phyloP scores from a whole-genome alignment of 2,329 filamentous ascomycete genomes.

The Alternaria triticimaculans region DNA sequence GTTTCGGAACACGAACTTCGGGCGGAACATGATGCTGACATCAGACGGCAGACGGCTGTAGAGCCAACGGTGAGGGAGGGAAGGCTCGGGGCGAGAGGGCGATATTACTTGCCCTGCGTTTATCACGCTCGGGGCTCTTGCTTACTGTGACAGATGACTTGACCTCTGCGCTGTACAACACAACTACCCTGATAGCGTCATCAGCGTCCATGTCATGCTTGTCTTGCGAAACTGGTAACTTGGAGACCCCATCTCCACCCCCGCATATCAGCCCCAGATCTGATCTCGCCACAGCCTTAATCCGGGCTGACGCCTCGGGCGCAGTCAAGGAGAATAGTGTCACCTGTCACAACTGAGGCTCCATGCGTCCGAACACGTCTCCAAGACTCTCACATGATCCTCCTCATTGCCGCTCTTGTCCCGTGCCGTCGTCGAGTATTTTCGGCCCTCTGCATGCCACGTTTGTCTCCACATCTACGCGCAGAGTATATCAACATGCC shows the following conservation, averaged over 20 bases:
- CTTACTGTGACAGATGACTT: not conserved
- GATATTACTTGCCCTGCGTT: not conserved
- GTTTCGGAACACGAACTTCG: not conserved
- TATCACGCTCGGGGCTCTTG: not conserved
- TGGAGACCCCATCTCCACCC: not conserved
- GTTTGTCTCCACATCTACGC: not conserved
- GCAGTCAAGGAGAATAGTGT: not conserved
- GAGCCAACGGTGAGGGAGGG: slow-evolving; percentile 16
- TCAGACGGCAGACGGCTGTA: slow-evolving; percentile 12
- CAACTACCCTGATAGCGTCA: not conserved
- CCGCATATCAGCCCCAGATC: slow-evolving; percentile 7
- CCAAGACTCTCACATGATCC: not conserved
- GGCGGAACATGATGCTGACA: slow-evolving; percentile 15
- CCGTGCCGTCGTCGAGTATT: not conserved
- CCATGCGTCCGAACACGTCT: not conserved
- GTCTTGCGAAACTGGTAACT: not conserved
- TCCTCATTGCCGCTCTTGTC: not conserved
- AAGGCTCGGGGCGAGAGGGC: slow-evolving; percentile 12
- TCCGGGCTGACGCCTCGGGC: not conserved
- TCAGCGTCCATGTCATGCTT: not conserved
- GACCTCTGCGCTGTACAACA: not conserved
- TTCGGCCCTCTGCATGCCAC: not conserved
- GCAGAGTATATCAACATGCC: not conserved
- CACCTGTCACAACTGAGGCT: not conserved
- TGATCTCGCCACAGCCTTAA: not conserved